Base-by-base conservation (phyloP, 441 rosid genomes). In the Lagerstroemia fauriei region DNA sequence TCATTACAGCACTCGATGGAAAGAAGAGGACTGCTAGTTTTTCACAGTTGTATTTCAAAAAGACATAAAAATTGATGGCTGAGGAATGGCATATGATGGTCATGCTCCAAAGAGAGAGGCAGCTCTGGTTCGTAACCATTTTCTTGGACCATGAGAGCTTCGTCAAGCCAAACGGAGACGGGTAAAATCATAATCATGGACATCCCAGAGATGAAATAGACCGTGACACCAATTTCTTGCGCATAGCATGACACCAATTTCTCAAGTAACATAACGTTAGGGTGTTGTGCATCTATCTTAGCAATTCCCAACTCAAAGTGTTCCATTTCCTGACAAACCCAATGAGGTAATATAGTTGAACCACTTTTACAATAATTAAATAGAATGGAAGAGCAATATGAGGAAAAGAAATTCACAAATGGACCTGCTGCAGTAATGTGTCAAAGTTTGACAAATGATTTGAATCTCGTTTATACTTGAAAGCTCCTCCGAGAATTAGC, bases 291-390 rank as follows among this genome's bases (percentile, higher is more conserved):
- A 72, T 89, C 93, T 83, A 97, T 94, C 93, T 93, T 95, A 76
- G 98, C 91, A 80, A 95, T 99, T 73, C 99, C 98, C 99, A 97
- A 93, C 91, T 92, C 95, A 83, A 97, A 81, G 90, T 95, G 97
- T 87, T 97, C 98, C 90, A 94, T 94, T 94, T 97, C 99, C 99
- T 97, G 61, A 75, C 24, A 75, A 75, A 27, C 34, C 20, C 14
- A 29, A 48, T 53, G 59, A 6, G 4, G 29, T 48, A 51, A 18
- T 12, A 75, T 12, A 50, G 41, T 75, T 51, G 16, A 32, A 9
- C 24, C 63, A 27, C 7, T 8, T 7, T 25, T 75, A 3, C 41
- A 47, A 8, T 10, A 27, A 75, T 8, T 27, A 9, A 81, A 80
- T 53, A 63, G 77, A 73, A 85, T 48, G n/a, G 17, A 84, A 78